These are phyloP conservation scores for Odontarrhena argentea DNA, from an alignment of 345 rosid genomes.

Conservation along the genomic window DNA sequence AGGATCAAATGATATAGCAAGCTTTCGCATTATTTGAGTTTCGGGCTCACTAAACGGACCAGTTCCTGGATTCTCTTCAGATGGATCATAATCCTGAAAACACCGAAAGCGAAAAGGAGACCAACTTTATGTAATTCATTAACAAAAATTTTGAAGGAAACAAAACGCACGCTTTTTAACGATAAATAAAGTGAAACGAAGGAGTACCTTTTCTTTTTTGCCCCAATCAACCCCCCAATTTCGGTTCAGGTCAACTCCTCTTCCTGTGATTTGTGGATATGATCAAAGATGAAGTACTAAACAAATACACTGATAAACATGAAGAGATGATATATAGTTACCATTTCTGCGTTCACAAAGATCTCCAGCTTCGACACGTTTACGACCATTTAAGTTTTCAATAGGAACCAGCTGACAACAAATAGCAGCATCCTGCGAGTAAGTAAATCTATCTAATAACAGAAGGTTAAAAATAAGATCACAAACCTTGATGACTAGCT, in stretches of 20 bases:
- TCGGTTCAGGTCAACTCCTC: constrained; percentile 98
- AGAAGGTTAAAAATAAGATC: neutral
- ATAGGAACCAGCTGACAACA: constrained; percentile 76
- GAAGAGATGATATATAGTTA: constrained; percentile 33
- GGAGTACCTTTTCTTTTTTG: constrained; percentile 84
- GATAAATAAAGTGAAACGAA: neutral
- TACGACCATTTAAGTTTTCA: constrained; percentile 93
- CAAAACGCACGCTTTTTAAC: neutral
- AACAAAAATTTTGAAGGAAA: constrained; percentile 1
- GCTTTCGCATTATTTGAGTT: constrained; percentile 84
- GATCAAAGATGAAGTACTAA: constrained; percentile 16
- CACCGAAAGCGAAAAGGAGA: constrained; percentile 8
- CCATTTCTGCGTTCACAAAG: constrained; percentile 98
- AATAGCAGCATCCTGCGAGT: constrained; percentile 19
- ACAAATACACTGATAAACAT: constrained; percentile 21
- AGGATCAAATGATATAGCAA: constrained; percentile 90
- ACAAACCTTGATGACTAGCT: constrained; percentile 80
- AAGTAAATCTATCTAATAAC: constrained; percentile 4
- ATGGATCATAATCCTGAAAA: constrained; percentile 92
- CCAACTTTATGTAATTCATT: neutral
- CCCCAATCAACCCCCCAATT: constrained; percentile 99
- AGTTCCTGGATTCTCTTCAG: constrained; percentile 96
- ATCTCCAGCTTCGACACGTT: constrained; percentile 89
- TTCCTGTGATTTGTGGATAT: constrained; percentile 50
- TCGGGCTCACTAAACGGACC: constrained; percentile 97